Conservation (phyloP, 768 basidiomycete genomes). For the Russula earlei region DNA sequence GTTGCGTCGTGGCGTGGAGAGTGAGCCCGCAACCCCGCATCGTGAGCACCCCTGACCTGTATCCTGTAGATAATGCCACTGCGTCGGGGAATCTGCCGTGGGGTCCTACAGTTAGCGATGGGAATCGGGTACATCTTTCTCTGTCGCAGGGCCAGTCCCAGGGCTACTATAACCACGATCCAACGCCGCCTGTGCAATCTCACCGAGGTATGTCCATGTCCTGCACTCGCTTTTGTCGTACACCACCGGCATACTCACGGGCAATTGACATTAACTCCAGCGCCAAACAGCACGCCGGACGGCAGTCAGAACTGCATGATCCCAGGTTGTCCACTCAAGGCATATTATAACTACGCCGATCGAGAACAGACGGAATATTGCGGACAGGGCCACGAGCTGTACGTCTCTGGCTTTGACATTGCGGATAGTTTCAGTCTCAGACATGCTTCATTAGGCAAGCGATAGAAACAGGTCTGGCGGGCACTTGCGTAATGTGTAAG, state of each 20-base stretch:
- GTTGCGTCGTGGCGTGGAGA: no score
- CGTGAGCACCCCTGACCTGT: background rate
- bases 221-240: background rate
- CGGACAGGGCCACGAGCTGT: conserved; percentile 11
- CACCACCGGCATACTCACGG: background rate
- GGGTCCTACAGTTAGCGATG: background rate
- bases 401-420: background rate
- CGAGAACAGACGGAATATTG: conserved; percentile 15
- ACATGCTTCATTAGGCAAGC: conserved; percentile 4
- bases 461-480: background rate
- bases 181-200: background rate
- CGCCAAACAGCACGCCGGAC: no score
- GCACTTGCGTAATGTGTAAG: conserved; percentile 5
- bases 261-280: background rate
- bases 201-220: background rate
- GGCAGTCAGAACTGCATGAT: background rate
- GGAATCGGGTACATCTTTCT: no score
- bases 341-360: conserved; percentile 6
- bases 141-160: background rate
- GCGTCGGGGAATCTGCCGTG: background rate
- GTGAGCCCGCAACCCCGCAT: background rate
- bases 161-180: background rate
- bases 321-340: background rate
- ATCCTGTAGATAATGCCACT: background rate
- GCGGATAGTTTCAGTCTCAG: no score